These are phyloP conservation scores for Phialophora macrospora DNA, from an alignment of 2,329 filamentous ascomycete species.

Conservation along the genomic window DNA sequence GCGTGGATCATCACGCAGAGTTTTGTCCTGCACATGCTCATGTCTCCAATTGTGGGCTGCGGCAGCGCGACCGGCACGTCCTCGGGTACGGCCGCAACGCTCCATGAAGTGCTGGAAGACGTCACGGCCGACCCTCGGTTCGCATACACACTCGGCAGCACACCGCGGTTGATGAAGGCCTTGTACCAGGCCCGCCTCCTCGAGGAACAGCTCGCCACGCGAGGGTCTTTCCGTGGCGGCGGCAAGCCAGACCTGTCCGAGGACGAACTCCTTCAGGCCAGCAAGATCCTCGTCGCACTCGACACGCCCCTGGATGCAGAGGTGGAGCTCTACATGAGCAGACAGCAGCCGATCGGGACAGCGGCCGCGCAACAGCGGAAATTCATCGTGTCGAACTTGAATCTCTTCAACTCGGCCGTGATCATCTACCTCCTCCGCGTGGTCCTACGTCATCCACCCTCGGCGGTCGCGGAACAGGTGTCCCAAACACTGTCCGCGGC, in stretches of 20 bases:
- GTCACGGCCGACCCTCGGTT: slow-evolving; percentile 15
- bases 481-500: slow-evolving; percentile 14
- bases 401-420: slow-evolving; percentile 22
- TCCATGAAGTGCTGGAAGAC: slow-evolving; percentile 22
- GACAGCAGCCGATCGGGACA: slow-evolving; percentile 16
- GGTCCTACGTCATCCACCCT: slow-evolving; percentile 21
- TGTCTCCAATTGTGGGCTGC: slow-evolving; percentile 10
- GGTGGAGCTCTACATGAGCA: slow-evolving; percentile 22
- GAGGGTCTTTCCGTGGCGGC: slow-evolving; percentile 2
- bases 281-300: slow-evolving; percentile 20
- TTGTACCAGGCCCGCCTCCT: slow-evolving; percentile 24
- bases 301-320: slow-evolving; percentile 19
- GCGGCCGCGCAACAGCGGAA: slow-evolving; percentile 16
- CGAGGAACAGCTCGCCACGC: slow-evolving; percentile 14
- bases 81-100: neutral
- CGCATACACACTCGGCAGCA: slow-evolving; percentile 24
- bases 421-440: slow-evolving; percentile 25
- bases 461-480: slow-evolving; percentile 19
- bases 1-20: slow-evolving; percentile 25
- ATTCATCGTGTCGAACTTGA: slow-evolving; percentile 24
- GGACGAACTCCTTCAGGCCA: slow-evolving; percentile 21
- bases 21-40: slow-evolving; percentile 21
- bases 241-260: slow-evolving; percentile 14
- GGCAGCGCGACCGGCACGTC: neutral
- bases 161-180: slow-evolving; percentile 23